phyloP scores from a whole-genome alignment of 2,329 filamentous ascomycete species.

The Apiospora malaysiana region DNA sequence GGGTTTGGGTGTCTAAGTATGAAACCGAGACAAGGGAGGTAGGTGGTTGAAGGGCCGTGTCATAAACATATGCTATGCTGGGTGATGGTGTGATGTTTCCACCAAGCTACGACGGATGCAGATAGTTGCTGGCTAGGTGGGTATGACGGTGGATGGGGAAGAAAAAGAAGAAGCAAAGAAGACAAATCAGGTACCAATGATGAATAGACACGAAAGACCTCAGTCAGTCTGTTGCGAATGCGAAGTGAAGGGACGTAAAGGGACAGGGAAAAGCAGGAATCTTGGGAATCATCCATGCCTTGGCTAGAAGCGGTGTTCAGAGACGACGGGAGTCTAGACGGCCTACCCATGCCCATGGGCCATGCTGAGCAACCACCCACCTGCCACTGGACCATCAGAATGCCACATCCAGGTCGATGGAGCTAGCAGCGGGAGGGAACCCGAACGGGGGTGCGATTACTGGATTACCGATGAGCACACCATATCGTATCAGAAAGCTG shows the following conservation, averaged over 20 bases:
- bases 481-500: not conserved
- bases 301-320: not conserved
- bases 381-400: not conserved
- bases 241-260: not conserved
- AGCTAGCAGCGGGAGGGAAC: constrained; percentile 14
- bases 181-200: not conserved
- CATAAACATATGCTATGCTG: not conserved
- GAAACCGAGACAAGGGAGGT: not conserved
- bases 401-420: not conserved
- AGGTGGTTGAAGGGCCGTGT: not conserved
- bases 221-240: constrained; percentile 1
- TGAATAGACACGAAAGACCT: not conserved
- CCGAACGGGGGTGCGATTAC: not conserved
- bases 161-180: constrained; percentile 1
- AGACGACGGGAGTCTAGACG: not conserved
- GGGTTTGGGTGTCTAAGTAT: not conserved
- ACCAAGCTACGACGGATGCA: not conserved
- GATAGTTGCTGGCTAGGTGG: not conserved
- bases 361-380: not conserved
- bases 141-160: not conserved
- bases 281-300: constrained; percentile 2
- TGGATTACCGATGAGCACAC: not conserved
- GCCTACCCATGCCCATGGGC: not conserved
- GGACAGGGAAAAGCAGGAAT: not conserved
- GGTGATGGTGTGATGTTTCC: not conserved